Conservation (phyloP, 139 green algal genomes). For the Mesostigma viride region DNA sequence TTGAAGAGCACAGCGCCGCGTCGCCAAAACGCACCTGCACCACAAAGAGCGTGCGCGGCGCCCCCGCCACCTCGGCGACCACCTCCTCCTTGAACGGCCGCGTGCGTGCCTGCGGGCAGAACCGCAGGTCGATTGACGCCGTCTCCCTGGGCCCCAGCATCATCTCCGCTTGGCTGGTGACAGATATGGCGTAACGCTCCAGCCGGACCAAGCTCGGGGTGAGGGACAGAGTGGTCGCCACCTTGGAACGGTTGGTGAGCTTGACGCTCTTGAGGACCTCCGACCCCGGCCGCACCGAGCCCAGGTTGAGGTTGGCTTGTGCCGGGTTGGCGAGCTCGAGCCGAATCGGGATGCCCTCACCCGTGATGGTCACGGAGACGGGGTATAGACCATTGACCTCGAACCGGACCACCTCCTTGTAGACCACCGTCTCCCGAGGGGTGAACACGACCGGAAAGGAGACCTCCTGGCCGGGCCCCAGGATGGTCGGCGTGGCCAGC, state of each 20-base stretch:
- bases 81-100: conserved; percentile 49
- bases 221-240: conserved; percentile 36
- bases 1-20: no score
- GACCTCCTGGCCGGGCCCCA: conserved; percentile 42
- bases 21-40: no score
- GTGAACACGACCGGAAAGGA: conserved; percentile 47
- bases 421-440: conserved; percentile 29
- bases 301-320: conserved; percentile 46
- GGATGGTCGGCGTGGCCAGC: conserved; percentile 32
- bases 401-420: conserved; percentile 39
- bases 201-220: conserved; percentile 27
- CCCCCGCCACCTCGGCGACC: conserved; percentile 35
- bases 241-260: conserved; percentile 47
- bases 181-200: conserved; percentile 14
- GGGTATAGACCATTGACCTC: conserved; percentile 65
- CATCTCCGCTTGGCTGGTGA: conserved; percentile 17
- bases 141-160: conserved; percentile 21
- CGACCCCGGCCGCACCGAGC: conserved; percentile 25
- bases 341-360: conserved; percentile 46
- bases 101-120: conserved; percentile 23
- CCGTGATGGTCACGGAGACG: conserved; percentile 43
- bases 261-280: conserved; percentile 29
- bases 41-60: conserved; percentile 37
- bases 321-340: conserved; percentile 50
- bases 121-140: conserved; percentile 2